A percentile compares a stretch with the other conserved stretches of the same genome.
These are phyloP conservation scores for Eruca vesicaria DNA, from an alignment of 441 rosid species.

Conservation along the genomic window DNA sequence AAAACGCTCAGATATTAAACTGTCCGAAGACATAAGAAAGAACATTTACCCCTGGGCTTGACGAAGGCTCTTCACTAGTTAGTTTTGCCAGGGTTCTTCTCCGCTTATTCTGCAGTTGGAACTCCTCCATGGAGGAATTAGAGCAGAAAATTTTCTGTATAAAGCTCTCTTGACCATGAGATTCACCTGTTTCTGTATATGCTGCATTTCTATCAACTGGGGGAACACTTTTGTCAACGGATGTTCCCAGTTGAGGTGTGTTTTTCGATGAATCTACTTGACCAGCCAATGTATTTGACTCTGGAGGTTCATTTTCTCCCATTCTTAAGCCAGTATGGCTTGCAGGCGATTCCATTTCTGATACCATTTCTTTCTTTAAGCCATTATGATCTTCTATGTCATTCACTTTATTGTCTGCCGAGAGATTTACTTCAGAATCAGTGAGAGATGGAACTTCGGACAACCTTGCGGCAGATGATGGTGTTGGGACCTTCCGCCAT, in stretches of 20 bases:
- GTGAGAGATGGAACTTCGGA: conserved; percentile 29
- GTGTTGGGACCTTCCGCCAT: conserved; percentile 25
- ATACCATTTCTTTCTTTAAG: conserved; percentile 29
- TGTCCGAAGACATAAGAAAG: conserved; percentile 6
- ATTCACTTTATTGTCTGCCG: conserved; percentile 25
- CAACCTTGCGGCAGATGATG: conserved; percentile 28
- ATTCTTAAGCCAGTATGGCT: conserved; percentile 28
- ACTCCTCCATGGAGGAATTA: conserved; percentile 33
- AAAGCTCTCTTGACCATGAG: conserved; percentile 25
- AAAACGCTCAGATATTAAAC: conserved; percentile 7
- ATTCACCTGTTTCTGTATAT: conserved; percentile 37
- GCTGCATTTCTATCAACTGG: conserved; percentile 13
- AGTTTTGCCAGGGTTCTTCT: conserved; percentile 41
- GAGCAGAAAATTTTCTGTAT: conserved; percentile 27
- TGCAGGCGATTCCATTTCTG: conserved; percentile 32
- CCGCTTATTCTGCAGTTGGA: conserved; percentile 52
- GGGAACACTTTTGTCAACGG: conserved; percentile 15
- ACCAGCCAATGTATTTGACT: conserved; percentile 21
- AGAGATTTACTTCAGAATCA: conserved; percentile 31
- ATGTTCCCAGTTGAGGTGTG: conserved; percentile 24
- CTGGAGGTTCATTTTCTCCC: conserved; percentile 30
- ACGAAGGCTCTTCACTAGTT: conserved; percentile 35
- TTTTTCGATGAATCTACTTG: conserved; percentile 16
- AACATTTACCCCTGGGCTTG: conserved; percentile 43
- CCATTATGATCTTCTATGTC: conserved; percentile 30